A percentile compares a stretch with the other conserved stretches of the same genome.
Conservation (phyloP, 1,284 basidiomycete species). For the Serendipita sp. region DNA sequence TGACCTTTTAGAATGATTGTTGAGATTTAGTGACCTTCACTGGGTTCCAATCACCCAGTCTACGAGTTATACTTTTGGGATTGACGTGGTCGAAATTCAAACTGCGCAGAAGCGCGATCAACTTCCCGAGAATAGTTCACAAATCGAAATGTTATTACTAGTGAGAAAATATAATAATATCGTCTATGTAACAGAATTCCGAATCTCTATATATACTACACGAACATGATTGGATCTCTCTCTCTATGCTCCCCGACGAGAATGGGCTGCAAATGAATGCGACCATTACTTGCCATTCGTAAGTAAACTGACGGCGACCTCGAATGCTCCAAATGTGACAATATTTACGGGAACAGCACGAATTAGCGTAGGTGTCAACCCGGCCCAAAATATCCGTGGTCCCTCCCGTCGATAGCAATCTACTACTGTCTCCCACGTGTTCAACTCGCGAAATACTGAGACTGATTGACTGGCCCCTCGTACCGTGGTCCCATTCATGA, state of each 20-base stretch:
- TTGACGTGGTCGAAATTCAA: not conserved
- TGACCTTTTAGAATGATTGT: not conserved
- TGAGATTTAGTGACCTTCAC: not conserved
- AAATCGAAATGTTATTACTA: not conserved
- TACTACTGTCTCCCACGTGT: slow-evolving; percentile 28
- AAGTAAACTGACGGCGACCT: slow-evolving; percentile 23
- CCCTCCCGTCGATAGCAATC: slow-evolving; percentile 57
- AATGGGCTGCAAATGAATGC: not conserved
- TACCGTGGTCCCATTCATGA: slow-evolving; percentile 39
- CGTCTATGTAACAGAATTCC: no score
- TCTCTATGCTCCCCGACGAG: not conserved
- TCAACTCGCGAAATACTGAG: not conserved
- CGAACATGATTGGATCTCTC: not conserved
- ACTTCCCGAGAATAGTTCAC: no score
- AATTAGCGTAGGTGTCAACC: slow-evolving; percentile 64
- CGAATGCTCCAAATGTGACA: slow-evolving; percentile 40
- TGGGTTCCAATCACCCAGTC: not conserved
- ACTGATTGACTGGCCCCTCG: slow-evolving; percentile 23
- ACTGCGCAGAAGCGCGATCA: not conserved
- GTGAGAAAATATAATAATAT: not conserved
- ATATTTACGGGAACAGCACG: slow-evolving; percentile 48
- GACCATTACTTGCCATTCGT: not conserved
- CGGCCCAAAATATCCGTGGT: slow-evolving; percentile 52
- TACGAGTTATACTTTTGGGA: not conserved
- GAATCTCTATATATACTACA: not conserved